Evolutionary conservation across 2,329 filamentous ascomycete genomes (phyloP).

Genomic region (Pseudogymnoascus sp.): DNA sequence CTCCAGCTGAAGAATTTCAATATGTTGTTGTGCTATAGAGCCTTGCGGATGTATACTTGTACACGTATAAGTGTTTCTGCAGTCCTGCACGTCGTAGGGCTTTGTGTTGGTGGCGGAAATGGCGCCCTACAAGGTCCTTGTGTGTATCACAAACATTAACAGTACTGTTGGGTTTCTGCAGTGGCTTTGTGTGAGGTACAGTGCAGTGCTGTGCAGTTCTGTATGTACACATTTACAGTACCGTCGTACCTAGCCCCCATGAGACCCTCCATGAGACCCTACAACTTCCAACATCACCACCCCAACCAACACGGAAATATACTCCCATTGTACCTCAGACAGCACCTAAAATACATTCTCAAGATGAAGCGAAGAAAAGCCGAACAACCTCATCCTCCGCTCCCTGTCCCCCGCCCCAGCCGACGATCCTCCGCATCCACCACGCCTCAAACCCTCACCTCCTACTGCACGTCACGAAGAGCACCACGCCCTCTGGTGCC

Average conservation of each 20-base stretch:
- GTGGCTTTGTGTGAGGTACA: neutral
- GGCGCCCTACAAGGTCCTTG: neutral
- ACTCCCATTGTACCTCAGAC: constrained; percentile 2
- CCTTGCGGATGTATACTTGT: neutral
- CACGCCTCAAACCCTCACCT: neutral
- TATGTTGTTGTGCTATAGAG: neutral
- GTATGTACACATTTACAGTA: neutral
- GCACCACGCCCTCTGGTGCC: neutral
- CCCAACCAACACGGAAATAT: neutral
- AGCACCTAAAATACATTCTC: neutral
- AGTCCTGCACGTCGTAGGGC: constrained; percentile 4
- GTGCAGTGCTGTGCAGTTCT: neutral
- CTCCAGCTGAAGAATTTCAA: neutral
- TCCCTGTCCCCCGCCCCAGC: neutral
- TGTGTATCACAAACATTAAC: constrained; percentile 6
- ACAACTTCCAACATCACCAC: neutral
- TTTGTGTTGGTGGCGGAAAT: neutral
- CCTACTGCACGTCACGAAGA: neutral
- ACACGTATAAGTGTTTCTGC: neutral
- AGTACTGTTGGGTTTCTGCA: neutral
- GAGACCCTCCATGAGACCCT: neutral
- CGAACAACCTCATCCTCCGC: constrained; percentile 2
- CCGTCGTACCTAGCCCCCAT: neutral
- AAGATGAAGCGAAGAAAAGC: neutral
- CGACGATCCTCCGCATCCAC: constrained; percentile 1